Evolutionary conservation across 768 basidiomycete genomes (phyloP).

Genomic region (Tulasnella sp.): DNA sequence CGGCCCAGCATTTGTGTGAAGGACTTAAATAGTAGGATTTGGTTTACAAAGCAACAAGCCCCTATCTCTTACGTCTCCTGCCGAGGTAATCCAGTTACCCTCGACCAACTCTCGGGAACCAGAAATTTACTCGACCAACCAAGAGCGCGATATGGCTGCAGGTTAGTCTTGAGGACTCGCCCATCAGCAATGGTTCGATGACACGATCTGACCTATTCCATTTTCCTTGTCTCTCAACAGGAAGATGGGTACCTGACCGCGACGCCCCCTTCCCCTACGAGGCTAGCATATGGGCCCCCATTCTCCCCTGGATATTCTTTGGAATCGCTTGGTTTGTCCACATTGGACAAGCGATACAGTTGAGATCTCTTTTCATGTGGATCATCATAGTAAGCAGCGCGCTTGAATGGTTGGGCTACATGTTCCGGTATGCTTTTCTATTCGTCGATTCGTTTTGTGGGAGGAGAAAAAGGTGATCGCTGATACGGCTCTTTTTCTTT

Average conservation of each 20-base stretch:
- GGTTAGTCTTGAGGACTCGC: neutral
- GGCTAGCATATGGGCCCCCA: neutral
- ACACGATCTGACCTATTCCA: no score
- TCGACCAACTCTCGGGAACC: neutral
- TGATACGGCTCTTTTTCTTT: no score
- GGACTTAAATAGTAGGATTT: neutral
- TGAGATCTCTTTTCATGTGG: conserved; percentile 8
- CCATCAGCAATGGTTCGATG: no score
- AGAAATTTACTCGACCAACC: neutral
- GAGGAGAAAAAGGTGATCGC: no score
- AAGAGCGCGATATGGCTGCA: neutral
- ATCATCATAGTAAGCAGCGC: neutral
- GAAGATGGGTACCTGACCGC: neutral
- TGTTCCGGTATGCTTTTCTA: neutral
- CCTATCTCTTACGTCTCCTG: neutral
- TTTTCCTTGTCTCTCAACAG: neutral
- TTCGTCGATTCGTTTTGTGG: neutral
- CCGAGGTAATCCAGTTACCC: neutral
- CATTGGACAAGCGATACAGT: neutral
- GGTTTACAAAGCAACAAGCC: neutral
- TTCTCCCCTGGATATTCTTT: neutral
- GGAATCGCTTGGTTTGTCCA: neutral
- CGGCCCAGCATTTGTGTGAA: neutral
- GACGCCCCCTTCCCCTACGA: neutral
- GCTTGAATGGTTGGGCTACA: conserved; percentile 17